Percentiles rank a stretch among this genome's conserved stretches.
Conservation (phyloP, 106 monocot species). For the Phalaenopsis aphrodite region DNA sequence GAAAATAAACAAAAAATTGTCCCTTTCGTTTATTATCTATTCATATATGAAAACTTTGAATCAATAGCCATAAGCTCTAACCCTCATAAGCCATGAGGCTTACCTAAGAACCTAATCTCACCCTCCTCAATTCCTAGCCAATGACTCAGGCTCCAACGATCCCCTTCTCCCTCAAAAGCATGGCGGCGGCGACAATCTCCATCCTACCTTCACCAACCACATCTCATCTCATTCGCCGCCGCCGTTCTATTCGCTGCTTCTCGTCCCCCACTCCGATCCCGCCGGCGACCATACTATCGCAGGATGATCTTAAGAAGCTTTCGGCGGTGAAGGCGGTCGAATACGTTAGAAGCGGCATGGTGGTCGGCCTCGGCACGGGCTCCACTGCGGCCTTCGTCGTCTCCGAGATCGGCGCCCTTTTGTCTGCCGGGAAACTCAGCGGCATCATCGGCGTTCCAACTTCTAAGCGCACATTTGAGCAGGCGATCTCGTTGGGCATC, state of each 20-base stretch:
- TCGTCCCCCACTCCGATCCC: slow-evolving; percentile 23
- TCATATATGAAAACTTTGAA: no score
- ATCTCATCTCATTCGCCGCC: slow-evolving; percentile 6
- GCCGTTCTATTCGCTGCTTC: slow-evolving; percentile 22
- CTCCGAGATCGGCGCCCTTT: slow-evolving; percentile 76
- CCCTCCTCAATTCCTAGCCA: no score
- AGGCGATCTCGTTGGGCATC: slow-evolving; percentile 81
- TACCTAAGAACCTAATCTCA: no score
- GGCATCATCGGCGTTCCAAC: slow-evolving; percentile 92
- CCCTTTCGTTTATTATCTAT: no score
- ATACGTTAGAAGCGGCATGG: slow-evolving; percentile 88
- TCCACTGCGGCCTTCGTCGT: slow-evolving; percentile 97
- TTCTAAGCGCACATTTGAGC: slow-evolving; percentile 90
- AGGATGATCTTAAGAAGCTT: slow-evolving; percentile 93
- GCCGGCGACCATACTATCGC: slow-evolving; percentile 50
- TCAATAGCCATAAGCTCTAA: no score
- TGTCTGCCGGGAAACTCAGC: slow-evolving; percentile 51
- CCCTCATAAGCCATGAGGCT: no score
- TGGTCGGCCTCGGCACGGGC: slow-evolving; percentile 94
- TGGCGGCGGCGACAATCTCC: slow-evolving; percentile 13
- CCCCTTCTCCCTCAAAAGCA: not conserved
- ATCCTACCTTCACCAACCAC: slow-evolving; percentile 12
- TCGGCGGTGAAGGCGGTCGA: slow-evolving; percentile 92
- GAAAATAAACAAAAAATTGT: no score
- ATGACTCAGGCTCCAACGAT: no score